Base-by-base conservation (phyloP, 768 basidiomycete species). In the Phylloporus sp. region DNA sequence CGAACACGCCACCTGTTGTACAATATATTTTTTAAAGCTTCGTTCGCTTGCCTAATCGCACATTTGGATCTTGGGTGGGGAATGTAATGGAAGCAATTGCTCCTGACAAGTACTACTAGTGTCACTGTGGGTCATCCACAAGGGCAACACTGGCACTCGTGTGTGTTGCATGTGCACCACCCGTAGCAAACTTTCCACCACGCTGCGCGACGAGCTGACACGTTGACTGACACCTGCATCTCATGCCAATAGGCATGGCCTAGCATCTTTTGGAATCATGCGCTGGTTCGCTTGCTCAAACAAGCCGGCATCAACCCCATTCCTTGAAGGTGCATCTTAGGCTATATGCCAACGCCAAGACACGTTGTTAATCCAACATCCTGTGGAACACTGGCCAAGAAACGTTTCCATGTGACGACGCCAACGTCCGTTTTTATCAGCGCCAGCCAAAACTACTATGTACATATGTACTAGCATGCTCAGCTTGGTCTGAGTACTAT, bases 21-120 rank as follows among this genome's bases (percentile, higher is more conserved):
- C n/a, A n/a, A n/a, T n/a, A n/a, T n/a, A n/a, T n/a, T n/a, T n/a
- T n/a, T n/a, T n/a, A n/a, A n/a, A n/a, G n/a, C n/a, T n/a, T n/a
- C n/a, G n/a, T n/a, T n/a, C n/a, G n/a, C n/a, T n/a, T n/a, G n/a
- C n/a, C n/a, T n/a, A n/a, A n/a, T n/a, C n/a, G n/a, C n/a, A n/a
- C n/a, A n/a, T n/a, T n/a, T n/a, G 38, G 20, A 34, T 39, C 27
- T 52, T 38, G 38, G 48, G 54, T 62, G 56, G 54, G 48, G 50
- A 53, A 23, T 40, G 46, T 32, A 54, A 59, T 59, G 59, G 59
- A 54, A 51, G 49, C 44, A 44, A 29, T 38, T 33, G 36, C 28
- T 21, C 38, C 33, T 53, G 36, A n/a, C 44, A 44, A 29, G 36
- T 33, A 33, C 28, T 21, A 35, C 33, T 53, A 33, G 29, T 26